phyloP scores from a whole-genome alignment of 192 early-diverging fungal species.

The Rhizophagus sp. region DNA sequence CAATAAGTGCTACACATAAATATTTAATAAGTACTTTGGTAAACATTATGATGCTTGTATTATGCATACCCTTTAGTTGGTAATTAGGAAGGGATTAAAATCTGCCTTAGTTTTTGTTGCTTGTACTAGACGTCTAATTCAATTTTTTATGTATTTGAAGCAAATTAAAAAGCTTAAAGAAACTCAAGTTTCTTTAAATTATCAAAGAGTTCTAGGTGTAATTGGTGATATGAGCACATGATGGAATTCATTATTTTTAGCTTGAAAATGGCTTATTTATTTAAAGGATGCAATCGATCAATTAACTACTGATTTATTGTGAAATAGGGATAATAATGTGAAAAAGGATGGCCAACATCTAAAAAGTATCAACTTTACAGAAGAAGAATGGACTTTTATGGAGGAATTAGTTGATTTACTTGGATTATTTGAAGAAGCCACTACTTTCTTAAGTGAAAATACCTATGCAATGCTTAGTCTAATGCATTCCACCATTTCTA shows the following conservation, averaged over 20 bases:
- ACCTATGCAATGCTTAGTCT: background rate
- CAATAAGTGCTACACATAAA: too few species aligned
- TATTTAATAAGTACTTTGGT: too few species aligned
- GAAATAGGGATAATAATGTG: background rate
- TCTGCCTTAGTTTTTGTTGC: background rate
- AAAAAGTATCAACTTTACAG: background rate
- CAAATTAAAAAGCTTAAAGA: background rate
- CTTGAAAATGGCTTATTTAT: background rate
- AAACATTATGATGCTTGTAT: too few species aligned
- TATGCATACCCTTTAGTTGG: background rate
- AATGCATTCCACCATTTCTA: background rate
- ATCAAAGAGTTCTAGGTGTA: background rate
- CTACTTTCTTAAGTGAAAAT: background rate
- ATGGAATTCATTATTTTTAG: background rate
- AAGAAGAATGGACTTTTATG: background rate
- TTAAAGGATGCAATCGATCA: background rate
- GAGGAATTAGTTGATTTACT: background rate
- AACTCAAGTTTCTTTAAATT: background rate
- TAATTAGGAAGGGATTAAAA: background rate
- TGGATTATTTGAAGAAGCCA: slow-evolving; percentile 3
- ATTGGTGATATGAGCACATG: background rate
- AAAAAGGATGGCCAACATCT: background rate
- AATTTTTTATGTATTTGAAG: background rate
- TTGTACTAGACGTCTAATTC: background rate
- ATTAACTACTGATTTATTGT: background rate